Evolutionary conservation across 1,284 basidiomycete genomes (phyloP), one percentile per base, ranked within the genome.

Genomic region (Sporisorium graminicola): DNA sequence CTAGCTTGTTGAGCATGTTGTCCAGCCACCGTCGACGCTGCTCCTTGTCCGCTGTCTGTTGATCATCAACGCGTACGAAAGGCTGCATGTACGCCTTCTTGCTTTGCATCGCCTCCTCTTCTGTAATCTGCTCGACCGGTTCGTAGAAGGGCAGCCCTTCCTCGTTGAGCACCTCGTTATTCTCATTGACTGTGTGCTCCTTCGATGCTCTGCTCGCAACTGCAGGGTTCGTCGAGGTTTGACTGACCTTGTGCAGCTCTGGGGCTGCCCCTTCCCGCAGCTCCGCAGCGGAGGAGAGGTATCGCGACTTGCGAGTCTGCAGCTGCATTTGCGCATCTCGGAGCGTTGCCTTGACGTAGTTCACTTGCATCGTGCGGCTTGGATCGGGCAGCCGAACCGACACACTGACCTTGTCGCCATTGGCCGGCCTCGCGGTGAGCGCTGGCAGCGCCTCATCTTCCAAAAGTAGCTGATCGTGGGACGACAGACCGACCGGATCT

Each of bases 121-220:
- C 73, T n/a, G 56, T 40, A 1, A 84, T 59, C 26, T 54, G 16
- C 50, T 85, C 83, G 10, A 82, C 68, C 2, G 78, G 79, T 44
- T 85, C 82, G 33, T 80, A 79, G 58, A 85, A 85, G 3, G 83
- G 83, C 43, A 85, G 62, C 1, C 83, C 83, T 60, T 85, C 83
- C 56, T 85, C 83, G 63, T 84, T 84, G 35, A 85, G 70, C 16
- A 77, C 80, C 52, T 81, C 64, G 27, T 76, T 60, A 2, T 79
- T 31, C 13, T 77, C 76, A 56, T 76, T 77, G 26, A 80, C 57
- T 46, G 67, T 3, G 13, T 66, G 74, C 29, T 57, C 44, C 1
- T 60, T 47, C 22, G 27, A 5, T 27, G 14, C 20, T 13, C 16
- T 24, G 2, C 7, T 53, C 18, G n/a, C 29, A 12, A 9, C 37